Percentiles rank a stretch among this genome's conserved stretches.
Evolutionary conservation across 2,329 filamentous ascomycete species (phyloP).

Genomic region (Nigrospora sphaerica): DNA sequence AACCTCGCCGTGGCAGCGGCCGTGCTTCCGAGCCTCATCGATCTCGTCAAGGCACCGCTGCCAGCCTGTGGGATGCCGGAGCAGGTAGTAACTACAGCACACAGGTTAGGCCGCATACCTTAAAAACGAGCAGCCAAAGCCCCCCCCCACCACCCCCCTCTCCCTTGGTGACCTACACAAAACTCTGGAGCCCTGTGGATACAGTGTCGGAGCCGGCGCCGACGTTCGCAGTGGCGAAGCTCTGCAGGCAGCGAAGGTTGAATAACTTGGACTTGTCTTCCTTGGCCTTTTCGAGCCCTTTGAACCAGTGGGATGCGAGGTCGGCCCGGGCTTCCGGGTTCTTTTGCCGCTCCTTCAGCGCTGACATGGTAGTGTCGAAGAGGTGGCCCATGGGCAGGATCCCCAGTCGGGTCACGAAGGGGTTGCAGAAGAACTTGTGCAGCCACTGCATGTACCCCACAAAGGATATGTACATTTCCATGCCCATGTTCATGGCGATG

Average conservation of each 20-base stretch:
- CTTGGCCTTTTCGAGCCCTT: constrained; percentile 5
- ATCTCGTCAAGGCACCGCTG: constrained; percentile 7
- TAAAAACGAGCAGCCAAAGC: neutral
- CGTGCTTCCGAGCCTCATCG: constrained; percentile 3
- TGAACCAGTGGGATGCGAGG: constrained; percentile 8
- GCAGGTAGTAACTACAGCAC: neutral
- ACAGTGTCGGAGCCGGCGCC: constrained; percentile 6
- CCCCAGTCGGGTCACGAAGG: constrained; percentile 6
- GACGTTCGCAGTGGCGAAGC: constrained; percentile 2
- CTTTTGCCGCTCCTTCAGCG: constrained; percentile 2
- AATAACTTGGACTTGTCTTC: constrained; percentile 1
- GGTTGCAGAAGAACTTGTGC: constrained; percentile 10
- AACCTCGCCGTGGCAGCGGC: constrained; percentile 3
- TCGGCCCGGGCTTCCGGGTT: constrained; percentile 7
- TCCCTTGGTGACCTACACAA: neutral
- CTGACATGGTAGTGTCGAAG: constrained; percentile 5
- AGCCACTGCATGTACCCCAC: constrained; percentile 7
- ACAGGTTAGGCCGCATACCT: neutral
- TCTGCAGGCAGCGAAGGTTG: constrained; percentile 1
- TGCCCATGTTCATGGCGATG: constrained; percentile 8
- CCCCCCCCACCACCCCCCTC: too few relatives aligned
- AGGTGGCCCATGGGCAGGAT: constrained; percentile 8
- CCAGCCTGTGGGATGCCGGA: constrained; percentile 4
- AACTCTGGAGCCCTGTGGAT: constrained; percentile 3
- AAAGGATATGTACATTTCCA: constrained; percentile 3